Evolutionary conservation across 1,284 basidiomycete genomes (phyloP).

Genomic region (Leccinum brunneo-olivaceum): DNA sequence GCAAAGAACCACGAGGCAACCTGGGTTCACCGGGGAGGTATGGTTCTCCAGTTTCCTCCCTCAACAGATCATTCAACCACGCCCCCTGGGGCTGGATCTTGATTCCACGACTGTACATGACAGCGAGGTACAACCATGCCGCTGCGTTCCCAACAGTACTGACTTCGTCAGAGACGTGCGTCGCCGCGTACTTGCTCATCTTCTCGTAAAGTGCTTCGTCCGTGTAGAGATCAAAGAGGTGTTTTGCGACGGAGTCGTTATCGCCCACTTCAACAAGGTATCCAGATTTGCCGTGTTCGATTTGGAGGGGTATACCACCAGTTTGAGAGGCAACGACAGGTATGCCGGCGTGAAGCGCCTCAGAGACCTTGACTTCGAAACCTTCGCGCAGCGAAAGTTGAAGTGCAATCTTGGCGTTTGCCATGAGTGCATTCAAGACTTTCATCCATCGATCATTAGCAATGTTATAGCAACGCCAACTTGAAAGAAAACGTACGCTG

Average conservation of each 20-base stretch:
- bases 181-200: conserved; percentile 64
- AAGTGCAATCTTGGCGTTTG: conserved; percentile 68
- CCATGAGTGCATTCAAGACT: conserved; percentile 76
- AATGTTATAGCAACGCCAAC: not conserved
- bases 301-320: conserved; percentile 84
- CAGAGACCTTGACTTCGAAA: conserved; percentile 90
- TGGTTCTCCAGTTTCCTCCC: conserved; percentile 63
- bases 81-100: conserved; percentile 71
- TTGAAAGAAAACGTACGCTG: conserved; percentile 52
- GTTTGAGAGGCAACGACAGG: conserved; percentile 77
- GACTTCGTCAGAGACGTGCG: conserved; percentile 76
- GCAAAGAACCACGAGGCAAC: conserved; percentile 51
- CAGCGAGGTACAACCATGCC: conserved; percentile 76
- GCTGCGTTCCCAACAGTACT: conserved; percentile 74
- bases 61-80: conserved; percentile 74
- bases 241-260: conserved; percentile 62
- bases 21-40: conserved; percentile 61
- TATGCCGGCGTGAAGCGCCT: conserved; percentile 79
- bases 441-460: conserved; percentile 6
- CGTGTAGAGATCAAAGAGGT: conserved; percentile 70
- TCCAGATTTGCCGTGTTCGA: conserved; percentile 77
- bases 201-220: conserved; percentile 57
- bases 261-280: conserved; percentile 72
- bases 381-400: conserved; percentile 82
- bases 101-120: conserved; percentile 66